Evolutionary conservation across 306 rosid genomes (phyloP), one percentile per base, ranked within the genome.

Genomic region (Alnus glutinosa): DNA sequence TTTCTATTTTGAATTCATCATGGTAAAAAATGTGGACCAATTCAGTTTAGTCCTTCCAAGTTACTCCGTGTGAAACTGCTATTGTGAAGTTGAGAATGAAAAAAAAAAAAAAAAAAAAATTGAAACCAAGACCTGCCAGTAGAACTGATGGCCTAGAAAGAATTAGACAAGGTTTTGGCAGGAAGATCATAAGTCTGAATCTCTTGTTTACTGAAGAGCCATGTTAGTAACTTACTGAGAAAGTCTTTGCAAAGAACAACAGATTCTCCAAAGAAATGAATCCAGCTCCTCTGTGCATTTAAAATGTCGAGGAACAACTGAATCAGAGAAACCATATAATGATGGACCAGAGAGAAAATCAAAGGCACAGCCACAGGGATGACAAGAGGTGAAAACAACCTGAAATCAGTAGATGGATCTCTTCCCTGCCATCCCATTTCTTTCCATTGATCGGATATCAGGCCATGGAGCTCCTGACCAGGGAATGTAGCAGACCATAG

Each of bases 381-480:
- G 39, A 77, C 63, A n/a, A 47, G 77, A 69, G 70, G 30, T 10
- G 77, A 59, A 77, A 64, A 55, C 75, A 83, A 94, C 98, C 97
- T 90, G 87, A 94, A 94, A 91, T 94, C 97, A 46, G 98, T 94
- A 0, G 98, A 94, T 49, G 98, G 98, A 71, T 94, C 97, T 85
- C 88, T 92, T 85, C 98, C 97, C 74, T 94, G 98, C 97, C 97
- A 94, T 67, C 98, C 98, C 97, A 92, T 94, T 82, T 94, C 94
- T 81, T 94, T 94, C 98, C 97, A 92, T 67, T 94, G 98, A 75
- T 94, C 96, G 70, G 96, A 94, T 84, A 94, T 82, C 91, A 94
- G 88, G 76, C 94, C 92, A 23, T 67, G 83, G 58, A 92, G 98
- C 83, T 92, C 89, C 81, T 90, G 79, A 74, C 83, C 88, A 9